phyloP scores from a whole-genome alignment of 2,329 filamentous ascomycete species.

The Diaporthe sp. region DNA sequence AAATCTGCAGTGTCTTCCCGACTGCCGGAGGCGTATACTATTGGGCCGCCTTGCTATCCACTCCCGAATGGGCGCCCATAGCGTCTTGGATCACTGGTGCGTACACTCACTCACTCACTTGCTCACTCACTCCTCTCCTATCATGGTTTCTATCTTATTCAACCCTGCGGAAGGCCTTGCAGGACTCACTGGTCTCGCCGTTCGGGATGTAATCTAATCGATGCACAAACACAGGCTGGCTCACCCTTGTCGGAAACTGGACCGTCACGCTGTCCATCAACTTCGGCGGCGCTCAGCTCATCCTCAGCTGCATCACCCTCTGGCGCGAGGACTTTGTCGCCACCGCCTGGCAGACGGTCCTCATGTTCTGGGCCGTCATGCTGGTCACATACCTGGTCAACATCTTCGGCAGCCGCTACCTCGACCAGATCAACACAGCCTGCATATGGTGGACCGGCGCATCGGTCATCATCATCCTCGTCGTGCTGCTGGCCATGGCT shows the following conservation, averaged over 20 bases:
- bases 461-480: constrained; percentile 66
- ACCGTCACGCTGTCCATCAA: constrained; percentile 76
- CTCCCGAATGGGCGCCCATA: constrained; percentile 75
- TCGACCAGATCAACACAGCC: constrained; percentile 79
- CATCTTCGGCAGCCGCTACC: constrained; percentile 70
- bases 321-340: constrained; percentile 79
- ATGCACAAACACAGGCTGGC: constrained; percentile 64
- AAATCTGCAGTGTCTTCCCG: constrained; percentile 78
- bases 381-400: constrained; percentile 75
- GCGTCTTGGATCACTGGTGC: constrained; percentile 73
- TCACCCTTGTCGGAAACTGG: constrained; percentile 82
- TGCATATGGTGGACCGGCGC: constrained; percentile 81
- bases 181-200: not conserved
- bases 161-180: too few relatives aligned
- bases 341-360: constrained; percentile 77
- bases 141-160: not conserved
- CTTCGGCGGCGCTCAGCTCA: constrained; percentile 77
- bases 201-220: not conserved
- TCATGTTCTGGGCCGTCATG: constrained; percentile 82
- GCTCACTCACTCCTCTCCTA: too few relatives aligned
- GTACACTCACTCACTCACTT: not conserved
- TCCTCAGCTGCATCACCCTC: constrained; percentile 76
- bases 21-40: constrained; percentile 81
- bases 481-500: constrained; percentile 72
- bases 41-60: constrained; percentile 77